Evolutionary conservation across 805 yeast genomes (phyloP).

Genomic region (Lipomyces anomalus): DNA sequence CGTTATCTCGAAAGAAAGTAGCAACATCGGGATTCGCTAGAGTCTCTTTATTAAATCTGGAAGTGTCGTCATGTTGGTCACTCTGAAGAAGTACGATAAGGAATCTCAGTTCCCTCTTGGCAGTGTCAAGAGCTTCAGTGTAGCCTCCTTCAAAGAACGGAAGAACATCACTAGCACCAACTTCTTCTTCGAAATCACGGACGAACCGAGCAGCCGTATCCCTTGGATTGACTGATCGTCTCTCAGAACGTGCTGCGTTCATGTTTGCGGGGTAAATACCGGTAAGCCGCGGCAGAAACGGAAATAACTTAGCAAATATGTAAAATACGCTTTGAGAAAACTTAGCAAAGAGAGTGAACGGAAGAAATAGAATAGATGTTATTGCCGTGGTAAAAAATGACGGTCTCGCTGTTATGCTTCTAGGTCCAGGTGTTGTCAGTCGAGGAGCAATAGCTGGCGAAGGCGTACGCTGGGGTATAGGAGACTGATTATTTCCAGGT

Average conservation of each 20-base stretch:
- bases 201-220: slow-evolving; percentile 49
- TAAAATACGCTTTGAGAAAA: slow-evolving; percentile 13
- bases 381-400: slow-evolving; percentile 26
- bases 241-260: slow-evolving; percentile 35
- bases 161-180: slow-evolving; percentile 24
- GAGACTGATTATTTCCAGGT: slow-evolving; percentile 1
- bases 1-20: slow-evolving; percentile 43
- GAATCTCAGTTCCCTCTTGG: slow-evolving; percentile 66
- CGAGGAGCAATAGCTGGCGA: slow-evolving; percentile 30
- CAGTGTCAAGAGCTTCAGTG: slow-evolving; percentile 66
- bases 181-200: slow-evolving; percentile 47
- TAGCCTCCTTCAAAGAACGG: slow-evolving; percentile 67
- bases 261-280: slow-evolving; percentile 37
- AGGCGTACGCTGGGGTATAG: slow-evolving; percentile 14
- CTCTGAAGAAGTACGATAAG: slow-evolving; percentile 69
- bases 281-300: slow-evolving; percentile 36
- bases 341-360: slow-evolving; percentile 34
- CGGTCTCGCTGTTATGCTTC: slow-evolving; percentile 30
- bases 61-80: slow-evolving; percentile 59
- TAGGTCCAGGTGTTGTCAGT: slow-evolving; percentile 22
- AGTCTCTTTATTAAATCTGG: slow-evolving; percentile 48
- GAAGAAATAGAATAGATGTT: slow-evolving; percentile 32
- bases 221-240: slow-evolving; percentile 40
- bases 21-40: slow-evolving; percentile 49
- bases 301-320: slow-evolving; percentile 29